A percentile compares a stretch with the other conserved stretches of the same genome.
Conservation (phyloP, 768 basidiomycete species). For the Xerocomellus amylosporus region DNA sequence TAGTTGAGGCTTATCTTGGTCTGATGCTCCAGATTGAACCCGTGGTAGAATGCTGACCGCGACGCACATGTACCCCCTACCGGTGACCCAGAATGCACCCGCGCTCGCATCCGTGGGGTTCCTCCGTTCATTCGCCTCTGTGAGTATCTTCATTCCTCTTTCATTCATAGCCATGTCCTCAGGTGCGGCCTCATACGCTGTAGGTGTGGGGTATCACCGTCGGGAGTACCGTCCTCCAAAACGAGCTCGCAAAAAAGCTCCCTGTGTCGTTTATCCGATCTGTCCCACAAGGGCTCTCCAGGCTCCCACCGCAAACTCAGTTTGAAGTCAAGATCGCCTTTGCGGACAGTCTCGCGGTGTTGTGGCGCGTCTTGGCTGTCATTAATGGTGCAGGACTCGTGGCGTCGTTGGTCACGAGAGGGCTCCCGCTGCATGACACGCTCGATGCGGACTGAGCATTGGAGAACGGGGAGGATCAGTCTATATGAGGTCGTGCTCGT, state of each 20-base stretch:
- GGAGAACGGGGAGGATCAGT: neutral
- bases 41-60: neutral
- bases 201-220: constrained; percentile 52
- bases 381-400: constrained; percentile 18
- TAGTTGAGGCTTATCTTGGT: no score
- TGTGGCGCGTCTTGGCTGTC: constrained; percentile 45
- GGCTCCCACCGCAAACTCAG: constrained; percentile 33
- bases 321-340: constrained; percentile 41
- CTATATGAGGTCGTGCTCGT: no score
- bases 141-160: constrained; percentile 9
- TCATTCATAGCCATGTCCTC: neutral
- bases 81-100: neutral
- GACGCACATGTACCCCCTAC: constrained; percentile 36
- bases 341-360: constrained; percentile 34
- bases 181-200: no score
- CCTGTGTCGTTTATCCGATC: constrained; percentile 37
- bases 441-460: constrained; percentile 2
- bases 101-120: neutral
- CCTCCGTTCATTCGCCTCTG: constrained; percentile 27
- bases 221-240: constrained; percentile 48
- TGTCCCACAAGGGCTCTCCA: constrained; percentile 38
- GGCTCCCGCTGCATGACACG: neutral
- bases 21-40: neutral
- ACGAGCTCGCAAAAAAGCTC: constrained; percentile 41
- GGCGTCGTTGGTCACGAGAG: constrained; percentile 8